These are phyloP conservation scores for Selenicereus undatus DNA, from an alignment of 148 eudicot genomes.

Conservation along the genomic window DNA sequence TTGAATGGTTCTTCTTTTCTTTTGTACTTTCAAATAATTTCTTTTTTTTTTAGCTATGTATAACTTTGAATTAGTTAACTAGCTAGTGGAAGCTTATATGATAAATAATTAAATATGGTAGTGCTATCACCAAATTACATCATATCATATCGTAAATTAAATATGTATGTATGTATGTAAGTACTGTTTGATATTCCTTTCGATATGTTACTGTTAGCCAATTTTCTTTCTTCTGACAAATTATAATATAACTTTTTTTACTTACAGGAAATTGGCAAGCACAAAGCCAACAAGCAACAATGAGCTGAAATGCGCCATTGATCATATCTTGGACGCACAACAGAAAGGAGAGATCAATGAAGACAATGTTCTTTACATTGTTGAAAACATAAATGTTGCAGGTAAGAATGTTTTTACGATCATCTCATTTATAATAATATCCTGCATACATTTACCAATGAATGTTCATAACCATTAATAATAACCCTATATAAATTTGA, in stretches of 20 bases:
- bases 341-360: conserved; percentile 81
- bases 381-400: conserved; percentile 87
- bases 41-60: not conserved
- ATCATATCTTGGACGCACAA: conserved; percentile 74
- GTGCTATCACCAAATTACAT: too few relatives aligned
- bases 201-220: too few relatives aligned
- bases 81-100: too few relatives aligned
- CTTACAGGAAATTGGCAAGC: conserved; percentile 56
- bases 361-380: conserved; percentile 82
- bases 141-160: too few relatives aligned
- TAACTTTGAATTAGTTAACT: not conserved
- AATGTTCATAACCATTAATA: not conserved
- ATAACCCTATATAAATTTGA: not conserved
- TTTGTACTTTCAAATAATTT: not conserved
- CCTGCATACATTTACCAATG: not conserved
- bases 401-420: conserved; percentile 30
- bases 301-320: conserved; percentile 66
- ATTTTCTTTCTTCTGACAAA: too few relatives aligned
- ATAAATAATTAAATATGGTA: too few relatives aligned
- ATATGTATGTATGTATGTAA: too few relatives aligned
- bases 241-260: too few relatives aligned
- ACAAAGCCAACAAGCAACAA: conserved; percentile 45
- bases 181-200: too few relatives aligned
- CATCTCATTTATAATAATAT: not conserved
- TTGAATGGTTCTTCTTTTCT: too few relatives aligned